These are phyloP conservation scores for Aureobasidium subglaciale DNA, from an alignment of 2,329 filamentous ascomycete genomes.

Conservation along the genomic window DNA sequence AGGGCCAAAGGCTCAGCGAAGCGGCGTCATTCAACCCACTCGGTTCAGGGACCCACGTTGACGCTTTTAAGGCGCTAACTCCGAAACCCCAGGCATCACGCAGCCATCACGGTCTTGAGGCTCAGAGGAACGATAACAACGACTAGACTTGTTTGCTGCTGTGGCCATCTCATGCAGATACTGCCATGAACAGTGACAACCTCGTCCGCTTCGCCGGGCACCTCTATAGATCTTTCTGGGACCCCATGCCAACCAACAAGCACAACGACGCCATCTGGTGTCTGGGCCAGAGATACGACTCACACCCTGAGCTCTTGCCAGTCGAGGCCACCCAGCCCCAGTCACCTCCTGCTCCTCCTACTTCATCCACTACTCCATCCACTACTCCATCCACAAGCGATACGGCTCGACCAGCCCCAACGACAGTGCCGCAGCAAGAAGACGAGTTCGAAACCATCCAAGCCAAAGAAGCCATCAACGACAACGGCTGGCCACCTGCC, in stretches of 20 bases:
- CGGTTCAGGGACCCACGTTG: not conserved
- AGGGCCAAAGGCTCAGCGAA: not conserved
- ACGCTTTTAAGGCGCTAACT: not conserved
- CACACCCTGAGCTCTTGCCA: constrained; percentile 19
- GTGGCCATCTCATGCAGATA: constrained; percentile 13
- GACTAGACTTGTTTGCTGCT: constrained; percentile 1
- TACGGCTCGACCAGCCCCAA: not conserved
- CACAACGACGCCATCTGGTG: constrained; percentile 76
- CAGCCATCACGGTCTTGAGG: constrained; percentile 1
- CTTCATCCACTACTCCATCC: not conserved
- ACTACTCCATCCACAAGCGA: not conserved
- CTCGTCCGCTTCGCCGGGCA: constrained; percentile 67
- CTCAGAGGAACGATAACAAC: not conserved
- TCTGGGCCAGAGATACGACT: constrained; percentile 53
- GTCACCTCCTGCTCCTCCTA: not conserved
- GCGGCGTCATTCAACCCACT: not conserved
- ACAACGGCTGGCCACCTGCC: constrained; percentile 67
- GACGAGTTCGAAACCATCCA: constrained; percentile 15
- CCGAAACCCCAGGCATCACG: not conserved
- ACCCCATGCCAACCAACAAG: constrained; percentile 80
- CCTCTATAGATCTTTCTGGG: constrained; percentile 87
- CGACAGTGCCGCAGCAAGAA: not conserved
- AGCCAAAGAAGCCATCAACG: constrained; percentile 30
- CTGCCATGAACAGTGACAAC: constrained; percentile 59
- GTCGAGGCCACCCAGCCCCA: not conserved